Evolutionary conservation across 371 early-diverging fungal species (phyloP), one percentile per base, ranked within the genome.

Genomic region (Apophysomyces sp.): DNA sequence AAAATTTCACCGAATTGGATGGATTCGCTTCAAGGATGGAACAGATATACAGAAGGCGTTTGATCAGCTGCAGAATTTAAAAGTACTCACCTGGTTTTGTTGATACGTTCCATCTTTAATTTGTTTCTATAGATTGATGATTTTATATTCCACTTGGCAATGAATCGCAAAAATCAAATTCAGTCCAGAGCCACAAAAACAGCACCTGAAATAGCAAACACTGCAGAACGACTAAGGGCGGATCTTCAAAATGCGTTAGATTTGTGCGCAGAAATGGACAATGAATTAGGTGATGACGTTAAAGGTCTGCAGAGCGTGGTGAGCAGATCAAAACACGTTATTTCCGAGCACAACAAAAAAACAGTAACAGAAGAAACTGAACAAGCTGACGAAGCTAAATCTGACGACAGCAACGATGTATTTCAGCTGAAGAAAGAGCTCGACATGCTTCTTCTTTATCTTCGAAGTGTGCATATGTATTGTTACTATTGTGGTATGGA

Each of bases 401-500:
- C 60, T 39, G 56, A 60, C 55, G 55, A 54, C 39, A 56, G 71
- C 63, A 27, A 69, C 28, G 60, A 69, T 36, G 52, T 67, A 66
- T 65, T 53, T 62, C 34, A 37, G 29, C 24, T 75, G 36, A 91
- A 90, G 65, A 80, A 86, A 24, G 74, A 79, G 26, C 76, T 98
- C 59, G 98, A 98, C 71, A 67, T 96, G 63, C 76, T 86, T 57
- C 83, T 96, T 44, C 85, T 85, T 60, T 98, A 97, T 63, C 78
- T 96, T 34, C 87, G 95, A 55, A 84, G 86, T n/a, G 95, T 96
- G 6, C 95, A 96, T 76, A 84, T 89, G 72, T 97, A 91, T 64
- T 96, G 96, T 81, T 97, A 95, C 78, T 98, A 98, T 81, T 91
- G 92, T 64, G 94, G 90, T 15, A 69, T 87, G 30, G 94, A 93